Evolutionary conservation across 2,329 filamentous ascomycete species (phyloP), one percentile per base, ranked within the genome.

Genomic region (Emmonsiellopsis sp.): DNA sequence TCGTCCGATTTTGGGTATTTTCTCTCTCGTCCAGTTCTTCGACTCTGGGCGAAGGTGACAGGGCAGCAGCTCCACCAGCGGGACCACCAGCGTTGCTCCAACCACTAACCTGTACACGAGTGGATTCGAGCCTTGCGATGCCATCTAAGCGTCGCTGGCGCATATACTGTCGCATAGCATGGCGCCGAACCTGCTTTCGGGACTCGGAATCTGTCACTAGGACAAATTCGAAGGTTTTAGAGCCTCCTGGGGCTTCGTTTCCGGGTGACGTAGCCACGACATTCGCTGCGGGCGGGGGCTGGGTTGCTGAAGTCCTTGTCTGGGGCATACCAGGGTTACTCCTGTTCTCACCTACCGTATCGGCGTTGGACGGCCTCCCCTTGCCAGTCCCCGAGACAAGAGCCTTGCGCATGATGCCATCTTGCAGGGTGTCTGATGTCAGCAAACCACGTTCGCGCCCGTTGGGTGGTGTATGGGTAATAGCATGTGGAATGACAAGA

Each of bases 141-240:
- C 65, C 62, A 50, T 67, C 64, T 42, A 65, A 57, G 21, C 65
- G 65, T 34, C 65, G 61, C 54, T 66, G 61, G 44, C 64, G 64
- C 60, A 67, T 65, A 55, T 67, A 66, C 55, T 66, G 64, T 42
- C 64, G 64, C 65, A 67, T 67, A n/a, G 64, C 65, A 67, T 67
- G 64, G 33, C 65, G 65, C 21, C 65, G 65, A 39, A 67, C 65
- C 56, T 67, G 65, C 14, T 61, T 64, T 40, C 64, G 59, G 27
- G 65, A 67, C 54, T 62, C 64, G 14, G 60, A 58, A 56, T 67
- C 64, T 21, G 64, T 67, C 33, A 67, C 65, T 47, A 67, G 56
- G 31, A 67, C 65, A 55, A 67, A 66, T 49, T 67, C 65, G 53
- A 66, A 67, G 50, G 57, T 63, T 53, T 60, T 61, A 33, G 60